Evolutionary conservation across 2,329 filamentous ascomycete genomes (phyloP).

Genomic region (Cytospora leucostoma): DNA sequence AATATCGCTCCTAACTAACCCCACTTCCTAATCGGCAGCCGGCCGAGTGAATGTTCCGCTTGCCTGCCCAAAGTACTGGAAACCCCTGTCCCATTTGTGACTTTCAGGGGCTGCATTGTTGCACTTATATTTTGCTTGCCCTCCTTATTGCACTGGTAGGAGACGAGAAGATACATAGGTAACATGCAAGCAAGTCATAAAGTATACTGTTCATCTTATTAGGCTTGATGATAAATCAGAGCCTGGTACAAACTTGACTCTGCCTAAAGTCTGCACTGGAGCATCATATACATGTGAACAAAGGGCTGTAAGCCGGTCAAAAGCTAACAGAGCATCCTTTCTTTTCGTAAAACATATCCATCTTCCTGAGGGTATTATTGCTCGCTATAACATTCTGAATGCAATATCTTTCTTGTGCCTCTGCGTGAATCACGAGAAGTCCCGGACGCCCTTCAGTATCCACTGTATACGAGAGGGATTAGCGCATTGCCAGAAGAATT

Average conservation of each 20-base stretch:
- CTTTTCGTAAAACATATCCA: too few relatives aligned
- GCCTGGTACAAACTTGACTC: too few relatives aligned
- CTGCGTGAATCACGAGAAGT: conserved; percentile 39
- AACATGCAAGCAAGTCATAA: background rate
- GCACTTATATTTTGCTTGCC: background rate
- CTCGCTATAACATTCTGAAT: background rate
- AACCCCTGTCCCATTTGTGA: background rate
- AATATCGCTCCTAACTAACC: background rate
- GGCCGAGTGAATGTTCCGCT: background rate
- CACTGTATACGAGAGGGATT: conserved; percentile 47
- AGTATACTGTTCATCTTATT: too few relatives aligned
- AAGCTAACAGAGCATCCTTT: too few relatives aligned
- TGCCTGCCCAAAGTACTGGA: background rate
- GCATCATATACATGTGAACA: too few relatives aligned
- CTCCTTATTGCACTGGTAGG: background rate
- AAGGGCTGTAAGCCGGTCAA: too few relatives aligned
- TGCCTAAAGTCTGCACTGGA: too few relatives aligned
- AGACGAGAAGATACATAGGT: background rate
- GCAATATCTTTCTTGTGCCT: too few relatives aligned
- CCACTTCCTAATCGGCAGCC: background rate
- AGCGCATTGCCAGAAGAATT: conserved; percentile 11
- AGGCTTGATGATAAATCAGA: too few relatives aligned
- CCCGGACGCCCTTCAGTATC: conserved; percentile 61
- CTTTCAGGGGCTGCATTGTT: background rate
- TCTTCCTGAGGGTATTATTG: too few relatives aligned